These are phyloP conservation scores for Hypoxylon subgilvum DNA, from an alignment of 495 filamentous ascomycete species.

Conservation along the genomic window DNA sequence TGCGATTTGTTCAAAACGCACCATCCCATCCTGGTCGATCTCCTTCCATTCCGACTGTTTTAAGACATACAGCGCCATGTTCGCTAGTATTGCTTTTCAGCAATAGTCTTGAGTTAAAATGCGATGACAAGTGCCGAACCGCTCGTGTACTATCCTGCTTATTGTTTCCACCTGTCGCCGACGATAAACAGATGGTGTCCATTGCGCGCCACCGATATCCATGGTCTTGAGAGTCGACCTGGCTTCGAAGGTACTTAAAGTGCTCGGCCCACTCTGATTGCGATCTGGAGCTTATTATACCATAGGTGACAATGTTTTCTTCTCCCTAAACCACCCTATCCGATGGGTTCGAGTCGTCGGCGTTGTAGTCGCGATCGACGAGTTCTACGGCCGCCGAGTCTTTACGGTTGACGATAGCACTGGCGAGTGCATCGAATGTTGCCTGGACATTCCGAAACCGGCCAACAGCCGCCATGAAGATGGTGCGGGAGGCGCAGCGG, in stretches of 20 bases:
- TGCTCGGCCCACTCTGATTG: neutral
- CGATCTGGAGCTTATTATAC: slow-evolving; percentile 11
- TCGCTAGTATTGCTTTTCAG: slow-evolving; percentile 22
- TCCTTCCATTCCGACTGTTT: slow-evolving; percentile 1
- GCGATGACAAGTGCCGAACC: slow-evolving; percentile 58
- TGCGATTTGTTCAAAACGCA: too few relatives aligned
- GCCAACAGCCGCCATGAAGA: slow-evolving; percentile 7
- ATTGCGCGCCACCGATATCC: slow-evolving; percentile 73
- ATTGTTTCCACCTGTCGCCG: slow-evolving; percentile 81
- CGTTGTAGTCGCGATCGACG: slow-evolving; percentile 75
- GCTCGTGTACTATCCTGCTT: slow-evolving; percentile 69
- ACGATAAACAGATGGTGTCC: slow-evolving; percentile 86
- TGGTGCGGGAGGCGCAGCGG: neutral
- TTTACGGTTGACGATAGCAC: slow-evolving; percentile 87
- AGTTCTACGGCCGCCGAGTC: slow-evolving; percentile 62
- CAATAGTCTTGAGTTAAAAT: slow-evolving; percentile 38
- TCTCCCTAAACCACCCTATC: slow-evolving; percentile 87
- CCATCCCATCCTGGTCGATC: neutral
- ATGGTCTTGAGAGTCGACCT: slow-evolving; percentile 59
- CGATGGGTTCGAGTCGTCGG: slow-evolving; percentile 82
- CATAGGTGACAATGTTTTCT: slow-evolving; percentile 74
- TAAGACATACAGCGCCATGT: slow-evolving; percentile 3
- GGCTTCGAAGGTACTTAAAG: slow-evolving; percentile 69
- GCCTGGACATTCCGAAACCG: slow-evolving; percentile 32
- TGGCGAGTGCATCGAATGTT: slow-evolving; percentile 72